Evolutionary conservation across 768 basidiomycete species (phyloP).

Genomic region (Termitomyces sp.): DNA sequence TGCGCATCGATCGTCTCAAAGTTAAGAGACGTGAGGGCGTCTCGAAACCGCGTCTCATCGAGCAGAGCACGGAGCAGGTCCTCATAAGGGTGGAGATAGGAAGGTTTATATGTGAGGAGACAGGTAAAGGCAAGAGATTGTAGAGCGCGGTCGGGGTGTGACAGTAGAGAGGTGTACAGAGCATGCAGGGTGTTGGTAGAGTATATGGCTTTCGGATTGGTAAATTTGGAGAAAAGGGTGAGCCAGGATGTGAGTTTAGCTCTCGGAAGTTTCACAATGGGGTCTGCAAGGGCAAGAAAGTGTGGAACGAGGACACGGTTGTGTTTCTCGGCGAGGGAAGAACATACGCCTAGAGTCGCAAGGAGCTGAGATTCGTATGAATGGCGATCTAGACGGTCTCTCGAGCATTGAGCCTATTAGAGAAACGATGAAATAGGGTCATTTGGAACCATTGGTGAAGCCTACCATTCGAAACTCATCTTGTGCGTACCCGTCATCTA

Average conservation of each 20-base stretch:
- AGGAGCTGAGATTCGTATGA: constrained; percentile 85
- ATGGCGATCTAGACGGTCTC: constrained; percentile 62
- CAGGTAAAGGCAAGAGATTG: constrained; percentile 76
- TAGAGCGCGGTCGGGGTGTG: constrained; percentile 77
- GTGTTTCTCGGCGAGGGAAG: constrained; percentile 77
- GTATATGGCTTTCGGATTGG: constrained; percentile 87
- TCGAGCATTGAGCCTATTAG: constrained; percentile 23
- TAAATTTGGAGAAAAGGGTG: constrained; percentile 81
- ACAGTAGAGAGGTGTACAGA: constrained; percentile 70
- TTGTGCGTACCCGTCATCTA: constrained; percentile 24
- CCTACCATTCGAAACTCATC: constrained; percentile 29
- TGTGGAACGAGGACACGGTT: constrained; percentile 83
- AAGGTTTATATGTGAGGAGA: constrained; percentile 75
- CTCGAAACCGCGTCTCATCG: constrained; percentile 87
- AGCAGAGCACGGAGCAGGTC: constrained; percentile 67
- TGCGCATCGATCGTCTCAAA: constrained; percentile 46
- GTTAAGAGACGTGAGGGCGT: constrained; percentile 72
- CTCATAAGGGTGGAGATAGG: constrained; percentile 48
- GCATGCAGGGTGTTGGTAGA: constrained; percentile 57
- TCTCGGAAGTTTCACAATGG: constrained; percentile 43
- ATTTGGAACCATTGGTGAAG: background rate
- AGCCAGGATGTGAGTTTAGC: constrained; percentile 73
- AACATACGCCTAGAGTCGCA: constrained; percentile 57
- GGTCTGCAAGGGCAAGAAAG: constrained; percentile 55
- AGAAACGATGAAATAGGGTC: background rate